Evolutionary conservation across 1,284 basidiomycete species (phyloP).

Genomic region (Ganoderma multipileum): DNA sequence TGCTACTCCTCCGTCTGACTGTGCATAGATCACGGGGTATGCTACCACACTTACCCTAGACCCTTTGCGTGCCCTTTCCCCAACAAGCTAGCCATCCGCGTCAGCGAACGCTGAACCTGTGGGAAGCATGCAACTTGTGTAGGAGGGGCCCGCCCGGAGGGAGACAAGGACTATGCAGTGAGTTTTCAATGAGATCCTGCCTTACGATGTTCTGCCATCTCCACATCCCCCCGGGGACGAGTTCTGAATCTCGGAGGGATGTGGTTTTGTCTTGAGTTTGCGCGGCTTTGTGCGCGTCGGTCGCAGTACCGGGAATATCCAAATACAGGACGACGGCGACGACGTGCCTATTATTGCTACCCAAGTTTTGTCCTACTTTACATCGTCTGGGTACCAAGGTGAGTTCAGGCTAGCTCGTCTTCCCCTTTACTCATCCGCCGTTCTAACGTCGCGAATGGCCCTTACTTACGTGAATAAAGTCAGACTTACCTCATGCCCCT

Average conservation of each 20-base stretch:
- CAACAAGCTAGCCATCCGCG: neutral
- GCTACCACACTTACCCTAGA: too few relatives aligned
- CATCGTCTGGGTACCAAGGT: neutral
- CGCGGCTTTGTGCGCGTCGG: too few relatives aligned
- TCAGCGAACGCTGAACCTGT: neutral
- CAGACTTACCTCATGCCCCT: neutral
- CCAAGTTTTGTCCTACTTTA: neutral
- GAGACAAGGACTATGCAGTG: neutral
- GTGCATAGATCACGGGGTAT: too few relatives aligned
- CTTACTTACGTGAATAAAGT: neutral
- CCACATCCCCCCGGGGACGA: too few relatives aligned
- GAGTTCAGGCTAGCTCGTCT: neutral
- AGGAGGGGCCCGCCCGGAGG: neutral
- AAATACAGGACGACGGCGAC: too few relatives aligned
- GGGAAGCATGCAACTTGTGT: neutral
- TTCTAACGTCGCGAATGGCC: neutral
- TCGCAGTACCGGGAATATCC: too few relatives aligned
- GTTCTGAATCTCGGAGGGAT: too few relatives aligned
- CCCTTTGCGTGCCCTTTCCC: neutral
- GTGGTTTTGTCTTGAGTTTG: neutral
- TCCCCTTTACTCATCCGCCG: neutral
- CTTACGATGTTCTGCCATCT: too few relatives aligned
- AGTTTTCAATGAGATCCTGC: neutral
- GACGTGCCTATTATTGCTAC: neutral
- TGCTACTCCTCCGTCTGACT: too few relatives aligned